These are phyloP conservation scores for Yarrowia deformans DNA, from an alignment of 805 yeast genomes.

Conservation along the genomic window DNA sequence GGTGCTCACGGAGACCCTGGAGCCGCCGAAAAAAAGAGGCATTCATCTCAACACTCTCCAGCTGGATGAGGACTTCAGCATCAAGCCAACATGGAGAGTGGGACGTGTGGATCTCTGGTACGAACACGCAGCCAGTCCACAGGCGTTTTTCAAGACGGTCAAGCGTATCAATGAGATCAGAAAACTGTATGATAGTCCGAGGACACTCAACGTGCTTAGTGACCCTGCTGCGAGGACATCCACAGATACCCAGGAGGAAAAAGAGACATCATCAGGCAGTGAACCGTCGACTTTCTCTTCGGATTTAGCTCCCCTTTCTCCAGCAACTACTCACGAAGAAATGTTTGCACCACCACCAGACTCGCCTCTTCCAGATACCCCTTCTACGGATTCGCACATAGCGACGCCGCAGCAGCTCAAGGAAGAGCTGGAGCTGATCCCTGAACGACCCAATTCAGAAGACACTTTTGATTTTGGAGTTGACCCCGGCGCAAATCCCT, in stretches of 20 bases:
- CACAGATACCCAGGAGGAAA: not conserved
- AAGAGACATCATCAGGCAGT: not conserved
- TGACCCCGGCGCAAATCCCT: not conserved
- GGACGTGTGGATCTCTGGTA: conserved; percentile 13
- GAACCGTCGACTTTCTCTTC: conserved; percentile 8
- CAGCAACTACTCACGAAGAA: conserved; percentile 2
- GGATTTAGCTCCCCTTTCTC: not conserved
- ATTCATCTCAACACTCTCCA: conserved; percentile 18
- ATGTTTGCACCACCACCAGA: conserved; percentile 1
- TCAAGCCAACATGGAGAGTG: conserved; percentile 25
- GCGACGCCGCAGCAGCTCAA: not conserved
- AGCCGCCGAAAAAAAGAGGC: conserved; percentile 8
- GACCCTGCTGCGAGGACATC: not conserved
- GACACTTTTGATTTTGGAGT: not conserved
- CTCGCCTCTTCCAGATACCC: conserved; percentile 9
- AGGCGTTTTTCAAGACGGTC: conserved; percentile 19
- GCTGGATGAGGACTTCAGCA: conserved; percentile 19
- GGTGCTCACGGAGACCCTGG: conserved; percentile 23
- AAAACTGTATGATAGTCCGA: not conserved
- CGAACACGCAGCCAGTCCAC: conserved; percentile 17
- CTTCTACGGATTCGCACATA: not conserved
- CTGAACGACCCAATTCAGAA: conserved; percentile 4
- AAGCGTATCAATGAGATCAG: conserved; percentile 15
- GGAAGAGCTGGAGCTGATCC: not conserved
- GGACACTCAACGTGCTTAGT: not conserved